Base-by-base conservation (phyloP, 2,329 filamentous ascomycete species). In the Amylocarpus encephaloides region DNA sequence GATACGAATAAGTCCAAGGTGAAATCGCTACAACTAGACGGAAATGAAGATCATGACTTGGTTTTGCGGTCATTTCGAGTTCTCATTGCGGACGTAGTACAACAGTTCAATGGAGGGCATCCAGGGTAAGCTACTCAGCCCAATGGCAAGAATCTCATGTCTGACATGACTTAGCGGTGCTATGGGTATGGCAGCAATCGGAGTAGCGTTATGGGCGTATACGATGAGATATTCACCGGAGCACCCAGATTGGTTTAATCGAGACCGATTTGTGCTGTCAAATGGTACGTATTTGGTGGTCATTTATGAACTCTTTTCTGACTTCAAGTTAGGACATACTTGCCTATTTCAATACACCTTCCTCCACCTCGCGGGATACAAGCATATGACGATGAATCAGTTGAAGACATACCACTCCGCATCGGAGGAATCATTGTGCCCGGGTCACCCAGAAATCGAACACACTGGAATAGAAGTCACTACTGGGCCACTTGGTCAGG, bases 71-170 rank as follows among this genome's bases (percentile, higher is more conserved):
- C 77, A 5, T 84, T 85, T 61, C 72, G 83, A 48, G 69, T 77
- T 44, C 67, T 86, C 29, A 82, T 86, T 51, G 80, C 83, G 40
- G 83, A 87, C 62, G 67, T 87, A 2, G 86, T 82, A 59, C 75
- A 86, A 63, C 82, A 86, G 56, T 87, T 85, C 66, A 79, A 79
- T 54, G 82, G 82, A 33, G 83, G 83, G 0, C 83, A 86, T 61
- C 83, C 82, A 15, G 83, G 82, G 77, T 40, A 40, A 12, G 38
- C 18, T 19, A 5, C 11, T 36, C 34, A 36, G 22, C 22, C 22
- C 22, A 26, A 4, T 26, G 22, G 22, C 22, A 26, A 26, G n/a
- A 26, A 26, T 26, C 4, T 4, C 7, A 26, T 7, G 22, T 7
- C 22, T 26, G 22, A 26, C 22, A 26, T 16, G 35, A 50, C 18